A percentile compares a stretch with the other conserved stretches of the same genome.
phyloP scores from a whole-genome alignment of 2,329 filamentous ascomycete species.

The Talaromyces sp. region DNA sequence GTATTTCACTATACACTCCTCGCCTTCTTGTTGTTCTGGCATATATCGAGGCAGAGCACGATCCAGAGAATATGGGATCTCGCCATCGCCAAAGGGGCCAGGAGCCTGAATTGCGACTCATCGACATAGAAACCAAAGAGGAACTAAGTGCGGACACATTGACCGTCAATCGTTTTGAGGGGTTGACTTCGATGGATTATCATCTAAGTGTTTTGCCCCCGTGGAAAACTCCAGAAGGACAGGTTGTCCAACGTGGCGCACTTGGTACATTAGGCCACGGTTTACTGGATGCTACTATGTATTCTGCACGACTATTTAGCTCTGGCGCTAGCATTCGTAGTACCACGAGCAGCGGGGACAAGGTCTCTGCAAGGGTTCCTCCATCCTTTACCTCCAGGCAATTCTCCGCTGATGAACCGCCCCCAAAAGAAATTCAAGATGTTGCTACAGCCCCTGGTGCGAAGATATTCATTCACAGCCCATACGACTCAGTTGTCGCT shows the following conservation, averaged over 20 bases:
- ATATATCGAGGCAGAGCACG: constrained; percentile 75
- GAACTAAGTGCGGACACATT: constrained; percentile 87
- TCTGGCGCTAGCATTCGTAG: constrained; percentile 76
- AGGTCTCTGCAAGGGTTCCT: constrained; percentile 52
- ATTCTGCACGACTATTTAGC: constrained; percentile 82
- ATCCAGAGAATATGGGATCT: constrained; percentile 62
- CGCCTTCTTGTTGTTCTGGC: constrained; percentile 88
- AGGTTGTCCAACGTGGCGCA: constrained; percentile 68
- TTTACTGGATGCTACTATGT: constrained; percentile 88
- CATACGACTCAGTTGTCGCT: constrained; percentile 93
- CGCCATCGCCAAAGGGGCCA: constrained; percentile 75
- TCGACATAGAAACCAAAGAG: constrained; percentile 80
- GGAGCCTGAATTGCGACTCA: constrained; percentile 85
- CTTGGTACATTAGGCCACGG: constrained; percentile 74
- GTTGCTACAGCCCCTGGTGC: constrained; percentile 60
- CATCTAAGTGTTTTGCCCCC: constrained; percentile 84
- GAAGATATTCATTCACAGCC: constrained; percentile 93
- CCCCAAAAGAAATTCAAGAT: constrained; percentile 49
- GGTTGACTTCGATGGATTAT: constrained; percentile 85
- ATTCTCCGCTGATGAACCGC: constrained; percentile 45
- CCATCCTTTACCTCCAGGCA: constrained; percentile 59
- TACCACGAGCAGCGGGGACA: constrained; percentile 61
- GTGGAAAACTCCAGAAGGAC: constrained; percentile 63
- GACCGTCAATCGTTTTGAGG: constrained; percentile 82
- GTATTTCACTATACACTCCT: constrained; percentile 93